Base-by-base conservation (phyloP, 1,284 basidiomycete genomes). In the Cronartium ribicola region DNA sequence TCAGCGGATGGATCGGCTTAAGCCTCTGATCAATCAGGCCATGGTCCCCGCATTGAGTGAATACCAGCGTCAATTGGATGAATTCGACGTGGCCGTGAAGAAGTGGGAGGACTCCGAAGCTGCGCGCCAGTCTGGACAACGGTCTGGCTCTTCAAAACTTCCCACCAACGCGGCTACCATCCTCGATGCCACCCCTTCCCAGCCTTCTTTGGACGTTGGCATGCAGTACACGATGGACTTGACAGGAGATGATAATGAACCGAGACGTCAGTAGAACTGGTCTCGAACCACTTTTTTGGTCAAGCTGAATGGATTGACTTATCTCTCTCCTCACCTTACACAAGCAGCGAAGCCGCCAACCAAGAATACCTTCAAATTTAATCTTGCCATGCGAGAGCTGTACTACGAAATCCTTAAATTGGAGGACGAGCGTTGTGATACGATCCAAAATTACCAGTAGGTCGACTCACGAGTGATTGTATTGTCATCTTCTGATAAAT, bases 1-100 rank as follows among this genome's bases (percentile, higher is more conserved):
- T 1, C 84, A 84, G 57, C 80, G 90, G 0, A 82, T 91, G 14
- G 83, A 80, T 22, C 85, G 89, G 78, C 85, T 91, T 11, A 83
- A 83, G 40, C 79, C 81, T 17, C 82, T 88, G 43, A 87, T 89
- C 0, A 82, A 85, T 14, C 86, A 57, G 13, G 66, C 55, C 29
- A 76, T 74, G 62, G 66, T 73, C 4, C 67, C 75, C 5, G 76
- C 72, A 5, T 40, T 76, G 43, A 71, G 72, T 22, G 66, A 76
- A 43, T 71, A 76, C 76, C 6, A 66, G 74, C 4, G 44, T 48
- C 17, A 66, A 74, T 41, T 59, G 41, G 40, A 29, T 7, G 70
- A 65, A 4, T 66, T 43, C 20, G 20, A 36, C 8, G 63, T 44
- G 22, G 48, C 48, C 14, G 39, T 29, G 44, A 22, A 40, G 39